These are phyloP conservation scores for Boletus pseudopeckii DNA, from an alignment of 768 basidiomycete genomes.

Conservation along the genomic window DNA sequence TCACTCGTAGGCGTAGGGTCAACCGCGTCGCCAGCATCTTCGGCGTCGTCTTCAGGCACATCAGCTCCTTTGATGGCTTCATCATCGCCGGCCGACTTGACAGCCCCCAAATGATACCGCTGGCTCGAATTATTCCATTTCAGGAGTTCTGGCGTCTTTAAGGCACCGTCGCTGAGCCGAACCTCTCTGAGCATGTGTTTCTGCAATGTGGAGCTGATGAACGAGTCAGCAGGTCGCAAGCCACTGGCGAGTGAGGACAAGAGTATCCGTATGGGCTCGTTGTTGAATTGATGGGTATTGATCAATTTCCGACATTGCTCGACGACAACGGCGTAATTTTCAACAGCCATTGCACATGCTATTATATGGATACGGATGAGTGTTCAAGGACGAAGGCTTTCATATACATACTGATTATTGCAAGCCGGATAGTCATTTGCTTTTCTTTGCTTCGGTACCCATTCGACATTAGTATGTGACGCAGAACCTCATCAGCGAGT, in stretches of 20 bases:
- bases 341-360: slow-evolving; percentile 72
- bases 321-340: slow-evolving; percentile 56
- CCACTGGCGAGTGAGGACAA: slow-evolving; percentile 71
- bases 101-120: slow-evolving; percentile 47
- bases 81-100: slow-evolving; percentile 19
- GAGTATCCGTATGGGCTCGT: slow-evolving; percentile 81
- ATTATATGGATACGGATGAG: not conserved
- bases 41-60: slow-evolving; percentile 33
- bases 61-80: slow-evolving; percentile 13
- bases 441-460: slow-evolving; percentile 59
- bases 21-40: slow-evolving; percentile 23
- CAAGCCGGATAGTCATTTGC: slow-evolving; percentile 71
- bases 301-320: slow-evolving; percentile 77
- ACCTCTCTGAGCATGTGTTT: slow-evolving; percentile 84
- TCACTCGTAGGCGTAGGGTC: slow-evolving; percentile 28
- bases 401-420: slow-evolving; percentile 60
- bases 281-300: slow-evolving; percentile 76
- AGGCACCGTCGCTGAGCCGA: slow-evolving; percentile 62
- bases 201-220: slow-evolving; percentile 74
- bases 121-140: slow-evolving; percentile 60
- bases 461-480: slow-evolving; percentile 71
- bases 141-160: slow-evolving; percentile 55
- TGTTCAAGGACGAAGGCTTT: not conserved
- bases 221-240: slow-evolving; percentile 63
- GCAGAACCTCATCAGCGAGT: slow-evolving; percentile 68